Percentiles rank a stretch among this genome's conserved stretches.
These are phyloP conservation scores for Cystobasidium onofrii DNA, from an alignment of 768 basidiomycete species.

Conservation along the genomic window DNA sequence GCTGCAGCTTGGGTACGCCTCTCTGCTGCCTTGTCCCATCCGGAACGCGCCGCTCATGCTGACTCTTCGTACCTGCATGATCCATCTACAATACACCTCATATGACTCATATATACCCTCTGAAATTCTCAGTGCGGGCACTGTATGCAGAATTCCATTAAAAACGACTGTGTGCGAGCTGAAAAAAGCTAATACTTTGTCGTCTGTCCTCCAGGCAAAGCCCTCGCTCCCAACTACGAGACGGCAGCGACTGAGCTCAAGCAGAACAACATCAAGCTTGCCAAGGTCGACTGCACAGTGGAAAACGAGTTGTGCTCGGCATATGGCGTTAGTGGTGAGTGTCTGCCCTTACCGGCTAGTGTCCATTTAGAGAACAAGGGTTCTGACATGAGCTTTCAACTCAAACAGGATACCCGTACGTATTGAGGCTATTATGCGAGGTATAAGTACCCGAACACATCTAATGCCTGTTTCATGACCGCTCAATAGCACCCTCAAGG, in stretches of 20 bases:
- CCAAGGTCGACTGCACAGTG: conserved; percentile 95
- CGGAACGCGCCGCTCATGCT: too few species aligned
- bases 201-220: conserved; percentile 26
- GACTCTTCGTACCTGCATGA: background rate
- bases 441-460: background rate
- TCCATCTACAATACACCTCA: background rate
- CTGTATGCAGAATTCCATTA: conserved; percentile 32
- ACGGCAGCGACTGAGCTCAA: conserved; percentile 83
- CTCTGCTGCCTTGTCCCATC: background rate
- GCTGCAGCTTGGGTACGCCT: conserved; percentile 3
- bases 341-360: too few species aligned
- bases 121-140: conserved; percentile 38
- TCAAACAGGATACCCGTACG: conserved; percentile 94
- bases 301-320: conserved; percentile 80
- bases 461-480: background rate
- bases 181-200: background rate
- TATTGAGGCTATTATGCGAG: conserved; percentile 29
- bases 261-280: conserved; percentile 77
- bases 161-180: too few species aligned
- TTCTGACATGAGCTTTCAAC: too few species aligned
- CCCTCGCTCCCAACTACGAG: conserved; percentile 44
- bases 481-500: conserved; percentile 66
- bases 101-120: background rate
- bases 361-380: too few species aligned
- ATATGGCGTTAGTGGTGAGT: conserved; percentile 56